Conservation (phyloP, 208 protist genomes). For the Willaertia magna region DNA sequence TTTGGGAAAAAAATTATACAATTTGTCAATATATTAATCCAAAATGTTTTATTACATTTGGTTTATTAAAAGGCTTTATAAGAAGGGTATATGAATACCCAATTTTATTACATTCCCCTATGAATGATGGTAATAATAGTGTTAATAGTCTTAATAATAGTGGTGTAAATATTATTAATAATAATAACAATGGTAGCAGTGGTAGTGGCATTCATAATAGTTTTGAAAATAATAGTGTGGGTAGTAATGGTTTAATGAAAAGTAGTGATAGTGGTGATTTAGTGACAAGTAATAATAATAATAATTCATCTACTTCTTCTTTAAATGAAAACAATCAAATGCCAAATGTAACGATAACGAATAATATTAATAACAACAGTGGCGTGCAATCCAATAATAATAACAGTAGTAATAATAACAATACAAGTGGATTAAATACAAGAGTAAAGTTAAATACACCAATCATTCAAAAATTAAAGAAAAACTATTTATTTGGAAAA, state of each 20-base stretch:
- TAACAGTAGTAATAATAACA: neutral
- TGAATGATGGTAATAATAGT: neutral
- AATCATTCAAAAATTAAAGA: too few relatives aligned
- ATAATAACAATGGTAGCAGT: neutral
- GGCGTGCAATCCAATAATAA: neutral
- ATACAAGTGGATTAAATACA: neutral
- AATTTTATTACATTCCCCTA: neutral
- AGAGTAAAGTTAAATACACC: too few relatives aligned
- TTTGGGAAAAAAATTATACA: neutral
- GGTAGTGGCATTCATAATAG: neutral
- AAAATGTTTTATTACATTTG: neutral
- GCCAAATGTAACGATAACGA: too few relatives aligned
- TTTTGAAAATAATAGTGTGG: neutral
- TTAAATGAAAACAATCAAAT: too few relatives aligned
- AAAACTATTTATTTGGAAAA: neutral
- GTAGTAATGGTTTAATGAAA: neutral
- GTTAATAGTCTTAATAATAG: neutral
- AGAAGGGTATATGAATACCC: slow-evolving; percentile 2
- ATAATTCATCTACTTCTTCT: neutral
- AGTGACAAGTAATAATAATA: neutral
- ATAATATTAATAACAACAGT: neutral
- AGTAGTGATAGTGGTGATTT: neutral
- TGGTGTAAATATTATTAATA: neutral
- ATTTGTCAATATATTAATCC: neutral
- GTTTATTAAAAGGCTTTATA: neutral